Evolutionary conservation across 2,329 filamentous ascomycete species (phyloP).

Genomic region (Rhynchosporium graminicola): DNA sequence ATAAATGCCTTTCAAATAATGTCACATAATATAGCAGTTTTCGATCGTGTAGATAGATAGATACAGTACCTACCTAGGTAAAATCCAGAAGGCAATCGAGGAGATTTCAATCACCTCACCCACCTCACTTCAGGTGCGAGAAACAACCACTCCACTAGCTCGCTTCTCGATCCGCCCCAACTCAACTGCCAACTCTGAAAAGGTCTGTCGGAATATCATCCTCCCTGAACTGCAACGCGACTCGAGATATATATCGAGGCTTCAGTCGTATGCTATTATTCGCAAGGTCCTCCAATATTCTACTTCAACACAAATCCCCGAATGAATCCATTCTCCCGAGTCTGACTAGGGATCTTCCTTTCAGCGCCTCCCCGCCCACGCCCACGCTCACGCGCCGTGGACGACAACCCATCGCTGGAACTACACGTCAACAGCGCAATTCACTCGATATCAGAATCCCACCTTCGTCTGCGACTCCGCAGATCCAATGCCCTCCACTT

Average conservation of each 20-base stretch:
- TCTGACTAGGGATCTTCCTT: slow-evolving; percentile 25
- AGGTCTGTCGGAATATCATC: slow-evolving; percentile 16
- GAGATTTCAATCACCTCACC: neutral
- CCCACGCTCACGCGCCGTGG: slow-evolving; percentile 11
- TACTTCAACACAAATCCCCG: neutral
- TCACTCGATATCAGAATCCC: slow-evolving; percentile 17
- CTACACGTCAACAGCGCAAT: slow-evolving; percentile 25
- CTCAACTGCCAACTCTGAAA: slow-evolving; percentile 25
- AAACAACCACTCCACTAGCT: neutral
- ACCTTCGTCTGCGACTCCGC: slow-evolving; percentile 15
- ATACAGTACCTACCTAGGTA: too few species aligned
- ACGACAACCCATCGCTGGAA: slow-evolving; percentile 22
- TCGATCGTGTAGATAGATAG: too few species aligned
- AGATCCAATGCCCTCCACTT: slow-evolving; percentile 31
- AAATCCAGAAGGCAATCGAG: too few species aligned
- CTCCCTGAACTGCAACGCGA: slow-evolving; percentile 10
- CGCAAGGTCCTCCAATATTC: neutral
- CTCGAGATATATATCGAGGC: slow-evolving; percentile 7
- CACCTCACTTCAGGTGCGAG: neutral
- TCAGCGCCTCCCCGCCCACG: slow-evolving; percentile 25
- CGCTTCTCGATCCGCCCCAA: slow-evolving; percentile 17
- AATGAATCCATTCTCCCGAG: slow-evolving; percentile 27
- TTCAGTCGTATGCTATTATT: slow-evolving; percentile 11
- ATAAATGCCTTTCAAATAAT: too few species aligned
- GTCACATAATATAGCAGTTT: too few species aligned